Percentiles rank a stretch among this genome's conserved stretches.
Conservation (phyloP, 208 protist genomes). For the Leishmania guyanensis region DNA sequence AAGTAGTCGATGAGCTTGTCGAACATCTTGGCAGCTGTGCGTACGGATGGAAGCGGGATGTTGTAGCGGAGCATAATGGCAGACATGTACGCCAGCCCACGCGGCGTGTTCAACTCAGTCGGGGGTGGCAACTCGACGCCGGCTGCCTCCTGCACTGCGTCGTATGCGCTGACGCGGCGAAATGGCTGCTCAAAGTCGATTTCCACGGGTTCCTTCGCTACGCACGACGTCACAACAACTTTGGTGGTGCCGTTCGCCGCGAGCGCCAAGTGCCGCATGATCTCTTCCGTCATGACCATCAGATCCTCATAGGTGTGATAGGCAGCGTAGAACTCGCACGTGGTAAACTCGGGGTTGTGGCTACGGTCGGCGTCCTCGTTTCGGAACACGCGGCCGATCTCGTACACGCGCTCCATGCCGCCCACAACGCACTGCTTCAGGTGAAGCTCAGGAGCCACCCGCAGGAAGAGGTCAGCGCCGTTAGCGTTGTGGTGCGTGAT, state of each 20-base stretch:
- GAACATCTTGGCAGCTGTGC: conserved; percentile 91
- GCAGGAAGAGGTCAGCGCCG: conserved; percentile 76
- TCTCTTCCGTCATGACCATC: conserved; percentile 93
- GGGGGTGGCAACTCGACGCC: conserved; percentile 77
- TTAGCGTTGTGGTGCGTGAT: conserved; percentile 92
- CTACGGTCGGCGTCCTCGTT: conserved; percentile 95
- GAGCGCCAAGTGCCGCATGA: conserved; percentile 78
- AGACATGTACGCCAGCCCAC: conserved; percentile 79
- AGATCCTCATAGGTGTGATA: conserved; percentile 95
- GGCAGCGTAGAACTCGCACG: conserved; percentile 93
- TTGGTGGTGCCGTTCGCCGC: conserved; percentile 50
- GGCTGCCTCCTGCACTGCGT: conserved; percentile 77
- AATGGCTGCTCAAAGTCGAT: conserved; percentile 93
- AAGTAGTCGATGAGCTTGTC: conserved; percentile 93
- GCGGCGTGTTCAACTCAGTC: conserved; percentile 76
- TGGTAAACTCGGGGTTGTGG: conserved; percentile 97
- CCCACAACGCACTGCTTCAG: conserved; percentile 95
- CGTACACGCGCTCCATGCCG: conserved; percentile 95
- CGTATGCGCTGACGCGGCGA: conserved; percentile 85
- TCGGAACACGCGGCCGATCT: conserved; percentile 94
- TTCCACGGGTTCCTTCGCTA: conserved; percentile 27
- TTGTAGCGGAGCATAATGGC: conserved; percentile 85
- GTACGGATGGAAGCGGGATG: conserved; percentile 78
- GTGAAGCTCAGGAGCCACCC: conserved; percentile 94
- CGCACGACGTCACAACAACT: conserved; percentile 40